phyloP scores from a whole-genome alignment of 371 early-diverging fungal species.

The Batkoa obscura region DNA sequence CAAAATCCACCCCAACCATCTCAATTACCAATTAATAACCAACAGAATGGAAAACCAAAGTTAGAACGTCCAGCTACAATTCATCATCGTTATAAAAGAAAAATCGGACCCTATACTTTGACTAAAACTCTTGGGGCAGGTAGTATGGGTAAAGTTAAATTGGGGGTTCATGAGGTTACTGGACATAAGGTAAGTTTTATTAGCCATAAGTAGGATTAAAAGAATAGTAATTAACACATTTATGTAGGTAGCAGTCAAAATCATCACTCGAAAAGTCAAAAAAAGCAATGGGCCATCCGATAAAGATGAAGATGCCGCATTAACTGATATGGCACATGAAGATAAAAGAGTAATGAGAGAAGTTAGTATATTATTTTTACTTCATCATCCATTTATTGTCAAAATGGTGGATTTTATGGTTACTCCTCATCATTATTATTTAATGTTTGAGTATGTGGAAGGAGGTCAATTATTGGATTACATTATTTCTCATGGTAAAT shows the following conservation, averaged over 20 bases:
- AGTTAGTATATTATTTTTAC: conserved; percentile 71
- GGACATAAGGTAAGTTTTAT: conserved; percentile 45
- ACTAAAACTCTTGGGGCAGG: conserved; percentile 86
- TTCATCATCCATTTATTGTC: conserved; percentile 79
- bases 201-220: neutral
- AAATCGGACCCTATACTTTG: conserved; percentile 62
- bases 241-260: conserved; percentile 5
- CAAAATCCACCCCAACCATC: neutral
- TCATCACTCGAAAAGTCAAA: conserved; percentile 2
- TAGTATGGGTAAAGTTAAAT: conserved; percentile 90
- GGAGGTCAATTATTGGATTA: conserved; percentile 79
- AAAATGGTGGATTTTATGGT: conserved; percentile 68
- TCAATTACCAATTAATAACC: neutral
- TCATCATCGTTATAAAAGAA: conserved; percentile 1
- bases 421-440: conserved; percentile 63
- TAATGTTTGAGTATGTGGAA: conserved; percentile 82
- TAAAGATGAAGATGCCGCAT: neutral
- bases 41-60: neutral
- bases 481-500: conserved; percentile 67
- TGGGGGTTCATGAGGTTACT: conserved; percentile 68
- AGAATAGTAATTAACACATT: neutral
- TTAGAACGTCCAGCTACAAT: too few species aligned
- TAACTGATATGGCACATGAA: neutral
- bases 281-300: neutral
- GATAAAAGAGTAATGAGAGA: conserved; percentile 36